Base-by-base conservation (phyloP, 495 filamentous ascomycete species). In the Neurospora tetrasperma region DNA sequence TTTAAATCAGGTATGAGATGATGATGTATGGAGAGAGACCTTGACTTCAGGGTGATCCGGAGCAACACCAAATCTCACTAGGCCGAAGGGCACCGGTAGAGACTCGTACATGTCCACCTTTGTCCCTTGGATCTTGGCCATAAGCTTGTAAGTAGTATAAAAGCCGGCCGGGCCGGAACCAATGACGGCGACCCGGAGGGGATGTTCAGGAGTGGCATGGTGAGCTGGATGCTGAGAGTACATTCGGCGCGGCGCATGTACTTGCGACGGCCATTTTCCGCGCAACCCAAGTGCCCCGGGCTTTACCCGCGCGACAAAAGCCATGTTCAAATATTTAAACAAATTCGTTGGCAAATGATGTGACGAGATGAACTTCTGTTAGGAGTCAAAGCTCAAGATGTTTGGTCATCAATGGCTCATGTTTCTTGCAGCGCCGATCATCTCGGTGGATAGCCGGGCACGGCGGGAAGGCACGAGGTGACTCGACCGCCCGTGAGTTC, bases 21-120 rank as follows among this genome's bases (percentile, higher is more conserved):
- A 38, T 23, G 27, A 40, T 44, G 41, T 0, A 35, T 44, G 2
- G 48, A 20, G 41, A 39, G 72, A 83, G 71, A 96, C 94, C 89
- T 99, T 99, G 54, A 98, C 96, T 83, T 98, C 94, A 16, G 96
- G 94, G 81, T 99, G 96, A 79, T 99, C 96, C 9, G 96, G 96
- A 12, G 96, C 96, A 69, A 99, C 96, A 16, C 96, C 96, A 78
- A 94, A 98, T 70, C 96, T 85, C 18, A 95, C 93, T 69, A 99
- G 85, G 3, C 96, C 96, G 80, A 92, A 99, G 8, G 96, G 96
- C 10, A 95, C 94, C 0, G 96, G 96, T 10, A 98, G 82, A 31
- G 92, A 89, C 82, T 99, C 96, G 80, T 97, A 99, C 96, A 98
- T 98, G 80, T 97, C 94, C 4, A 99, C 89, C 54, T 90, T 84